These are phyloP conservation scores for Rutstroemia sp. DNA, from an alignment of 2,329 filamentous ascomycete species.

Conservation along the genomic window DNA sequence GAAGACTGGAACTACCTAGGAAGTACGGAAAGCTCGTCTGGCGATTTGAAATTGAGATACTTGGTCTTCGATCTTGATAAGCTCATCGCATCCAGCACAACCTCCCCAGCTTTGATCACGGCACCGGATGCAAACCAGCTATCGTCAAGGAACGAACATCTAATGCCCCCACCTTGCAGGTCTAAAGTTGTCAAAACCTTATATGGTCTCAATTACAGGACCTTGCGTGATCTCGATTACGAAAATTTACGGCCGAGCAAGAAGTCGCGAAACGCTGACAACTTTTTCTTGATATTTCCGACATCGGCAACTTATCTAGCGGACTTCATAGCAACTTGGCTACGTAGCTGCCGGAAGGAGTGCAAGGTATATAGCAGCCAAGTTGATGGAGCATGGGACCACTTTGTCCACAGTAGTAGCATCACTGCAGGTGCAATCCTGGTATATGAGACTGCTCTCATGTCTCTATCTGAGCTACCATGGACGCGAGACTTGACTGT, in stretches of 20 bases:
- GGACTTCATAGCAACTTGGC: constrained; percentile 38
- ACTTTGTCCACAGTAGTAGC: constrained; percentile 32
- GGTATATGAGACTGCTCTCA: constrained; percentile 23
- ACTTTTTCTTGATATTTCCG: constrained; percentile 46
- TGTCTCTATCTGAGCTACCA: constrained; percentile 17
- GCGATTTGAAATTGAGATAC: constrained; percentile 17
- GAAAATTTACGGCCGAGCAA: constrained; percentile 13
- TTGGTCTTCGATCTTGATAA: constrained; percentile 17
- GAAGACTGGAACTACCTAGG: constrained; percentile 27
- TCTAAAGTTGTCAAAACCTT: too few species aligned
- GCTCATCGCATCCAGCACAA: constrained; percentile 2
- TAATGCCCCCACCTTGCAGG: too few species aligned
- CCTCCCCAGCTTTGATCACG: neutral
- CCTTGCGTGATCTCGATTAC: constrained; percentile 19
- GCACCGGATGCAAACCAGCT: too few species aligned
- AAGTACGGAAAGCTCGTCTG: neutral
- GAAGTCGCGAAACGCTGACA: constrained; percentile 14
- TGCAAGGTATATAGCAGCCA: constrained; percentile 38
- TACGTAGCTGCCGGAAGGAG: constrained; percentile 33
- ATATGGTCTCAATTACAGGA: neutral
- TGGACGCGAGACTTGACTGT: constrained; percentile 7
- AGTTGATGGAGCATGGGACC: constrained; percentile 39
- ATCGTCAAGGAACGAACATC: too few species aligned
- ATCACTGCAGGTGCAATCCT: constrained; percentile 18
- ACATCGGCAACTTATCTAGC: constrained; percentile 29